Conservation (phyloP, 345 rosid genomes). For the Cochlearia excelsa region DNA sequence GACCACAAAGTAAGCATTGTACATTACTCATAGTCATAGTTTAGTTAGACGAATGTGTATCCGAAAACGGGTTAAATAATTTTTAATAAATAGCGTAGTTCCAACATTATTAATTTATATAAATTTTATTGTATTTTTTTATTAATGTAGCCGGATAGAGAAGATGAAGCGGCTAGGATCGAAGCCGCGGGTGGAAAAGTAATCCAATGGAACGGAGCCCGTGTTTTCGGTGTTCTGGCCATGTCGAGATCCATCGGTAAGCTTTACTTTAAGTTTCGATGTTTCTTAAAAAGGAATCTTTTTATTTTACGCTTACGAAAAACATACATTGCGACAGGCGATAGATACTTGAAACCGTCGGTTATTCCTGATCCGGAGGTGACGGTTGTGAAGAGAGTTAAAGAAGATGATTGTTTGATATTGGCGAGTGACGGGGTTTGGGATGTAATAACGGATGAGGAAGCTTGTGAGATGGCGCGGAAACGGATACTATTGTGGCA, state of each 20-base stretch:
- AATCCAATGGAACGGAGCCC: slow-evolving; percentile 71
- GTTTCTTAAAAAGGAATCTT: neutral
- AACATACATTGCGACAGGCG: slow-evolving; percentile 47
- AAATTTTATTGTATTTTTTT: slow-evolving; percentile 1
- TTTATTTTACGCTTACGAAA: slow-evolving; percentile 12
- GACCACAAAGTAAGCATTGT: slow-evolving; percentile 76
- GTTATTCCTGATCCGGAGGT: slow-evolving; percentile 77
- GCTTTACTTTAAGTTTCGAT: slow-evolving; percentile 29
- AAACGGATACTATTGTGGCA: slow-evolving; percentile 67
- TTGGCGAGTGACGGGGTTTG: slow-evolving; percentile 79
- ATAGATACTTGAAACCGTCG: slow-evolving; percentile 70
- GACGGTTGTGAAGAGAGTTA: slow-evolving; percentile 44
- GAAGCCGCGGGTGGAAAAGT: slow-evolving; percentile 80
- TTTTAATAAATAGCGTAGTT: too few species aligned
- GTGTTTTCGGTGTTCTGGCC: slow-evolving; percentile 81
- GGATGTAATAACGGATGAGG: slow-evolving; percentile 71
- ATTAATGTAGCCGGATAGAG: slow-evolving; percentile 64
- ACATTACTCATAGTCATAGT: slow-evolving; percentile 3
- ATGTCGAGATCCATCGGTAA: slow-evolving; percentile 87
- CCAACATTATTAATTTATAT: too few species aligned
- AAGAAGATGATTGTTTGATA: slow-evolving; percentile 70
- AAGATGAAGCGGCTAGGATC: slow-evolving; percentile 70
- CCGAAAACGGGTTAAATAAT: too few species aligned
- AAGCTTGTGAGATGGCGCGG: slow-evolving; percentile 60
- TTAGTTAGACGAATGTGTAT: neutral